Conservation (phyloP, 2,329 filamentous ascomycete species). For the Dothistroma pini region DNA sequence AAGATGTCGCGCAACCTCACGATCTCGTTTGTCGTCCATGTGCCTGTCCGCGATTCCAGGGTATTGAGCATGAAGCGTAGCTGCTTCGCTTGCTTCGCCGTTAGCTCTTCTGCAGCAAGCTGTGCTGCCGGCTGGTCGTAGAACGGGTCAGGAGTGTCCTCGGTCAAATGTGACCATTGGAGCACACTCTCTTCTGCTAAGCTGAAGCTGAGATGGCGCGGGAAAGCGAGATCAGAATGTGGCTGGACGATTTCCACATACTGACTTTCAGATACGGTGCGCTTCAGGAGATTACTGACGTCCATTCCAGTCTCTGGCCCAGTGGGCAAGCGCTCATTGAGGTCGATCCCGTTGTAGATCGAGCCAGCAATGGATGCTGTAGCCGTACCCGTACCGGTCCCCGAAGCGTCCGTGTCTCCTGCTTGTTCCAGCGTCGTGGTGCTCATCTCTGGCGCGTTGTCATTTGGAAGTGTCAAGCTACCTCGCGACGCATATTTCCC, state of each 20-base stretch:
- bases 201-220: conserved; percentile 70
- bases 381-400: conserved; percentile 10
- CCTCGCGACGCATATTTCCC: conserved; percentile 9
- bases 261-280: conserved; percentile 53
- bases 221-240: conserved; percentile 57
- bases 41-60: conserved; percentile 36
- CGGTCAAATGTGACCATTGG: conserved; percentile 50
- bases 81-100: conserved; percentile 54
- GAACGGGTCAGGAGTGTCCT: conserved; percentile 31
- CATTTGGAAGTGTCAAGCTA: conserved; percentile 7
- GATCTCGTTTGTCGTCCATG: conserved; percentile 62
- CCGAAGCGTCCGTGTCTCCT: conserved; percentile 6
- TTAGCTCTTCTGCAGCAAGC: conserved; percentile 28
- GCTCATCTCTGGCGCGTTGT: conserved; percentile 6
- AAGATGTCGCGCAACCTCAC: conserved; percentile 50
- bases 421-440: conserved; percentile 8
- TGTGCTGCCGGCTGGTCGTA: conserved; percentile 20
- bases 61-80: conserved; percentile 53
- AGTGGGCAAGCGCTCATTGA: conserved; percentile 53
- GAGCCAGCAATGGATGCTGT: conserved; percentile 56
- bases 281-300: conserved; percentile 52
- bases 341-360: conserved; percentile 56
- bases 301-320: conserved; percentile 47
- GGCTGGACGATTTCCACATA: conserved; percentile 19
- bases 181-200: conserved; percentile 72